Evolutionary conservation across 169 alveolate species (phyloP).

Genomic region (Theileria parva): DNA sequence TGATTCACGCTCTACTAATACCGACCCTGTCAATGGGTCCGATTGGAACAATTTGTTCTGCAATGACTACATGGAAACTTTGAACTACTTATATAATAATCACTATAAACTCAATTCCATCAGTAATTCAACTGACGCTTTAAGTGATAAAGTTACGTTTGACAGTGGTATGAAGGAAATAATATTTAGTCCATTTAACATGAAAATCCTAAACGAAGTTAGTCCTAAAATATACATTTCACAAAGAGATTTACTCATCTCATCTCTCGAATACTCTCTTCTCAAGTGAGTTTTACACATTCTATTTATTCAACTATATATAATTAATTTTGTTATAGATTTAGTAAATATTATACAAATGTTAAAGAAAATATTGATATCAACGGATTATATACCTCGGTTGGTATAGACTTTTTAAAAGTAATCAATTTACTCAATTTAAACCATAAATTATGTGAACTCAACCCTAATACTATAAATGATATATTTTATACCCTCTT

Average conservation of each 20-base stretch:
- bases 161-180: conserved; percentile 29
- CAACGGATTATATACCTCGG: conserved; percentile 42
- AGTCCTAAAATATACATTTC: conserved; percentile 56
- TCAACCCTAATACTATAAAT: conserved; percentile 24
- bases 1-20: background rate
- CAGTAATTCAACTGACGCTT: background rate
- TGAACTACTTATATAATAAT: conserved; percentile 51
- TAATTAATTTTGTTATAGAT: conserved; percentile 2
- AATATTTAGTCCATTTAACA: conserved; percentile 54
- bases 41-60: conserved; percentile 15
- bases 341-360: conserved; percentile 47
- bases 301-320: no score
- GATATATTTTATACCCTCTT: conserved; percentile 20
- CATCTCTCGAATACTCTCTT: conserved; percentile 33
- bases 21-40: background rate
- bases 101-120: conserved; percentile 7
- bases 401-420: conserved; percentile 43
- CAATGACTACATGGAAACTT: conserved; percentile 36
- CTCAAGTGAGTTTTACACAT: conserved; percentile 20
- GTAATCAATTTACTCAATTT: conserved; percentile 39
- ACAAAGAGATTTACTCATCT: conserved; percentile 21
- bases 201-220: conserved; percentile 28
- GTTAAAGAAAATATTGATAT: conserved; percentile 53
- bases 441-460: conserved; percentile 34
- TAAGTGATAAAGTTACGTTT: background rate